Percentiles rank a stretch among this genome's conserved stretches.
Evolutionary conservation across 345 rosid genomes (phyloP).

Genomic region (Dovyalis caffra): DNA sequence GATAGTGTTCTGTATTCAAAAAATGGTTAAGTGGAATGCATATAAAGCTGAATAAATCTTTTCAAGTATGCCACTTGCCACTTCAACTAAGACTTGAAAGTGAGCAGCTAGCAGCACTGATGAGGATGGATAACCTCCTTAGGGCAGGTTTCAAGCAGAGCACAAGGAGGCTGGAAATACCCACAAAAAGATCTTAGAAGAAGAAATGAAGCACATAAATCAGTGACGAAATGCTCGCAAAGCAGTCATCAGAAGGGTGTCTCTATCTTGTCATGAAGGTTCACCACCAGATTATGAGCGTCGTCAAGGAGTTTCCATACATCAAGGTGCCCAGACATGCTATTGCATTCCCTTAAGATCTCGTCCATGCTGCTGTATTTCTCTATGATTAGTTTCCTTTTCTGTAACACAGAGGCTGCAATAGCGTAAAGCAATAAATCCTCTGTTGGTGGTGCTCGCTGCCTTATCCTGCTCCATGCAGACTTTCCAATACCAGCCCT

Average conservation of each 20-base stretch:
- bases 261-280: conserved; percentile 77
- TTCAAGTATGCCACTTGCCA: background rate
- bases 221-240: background rate
- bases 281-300: conserved; percentile 81
- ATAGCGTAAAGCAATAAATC: conserved; percentile 80
- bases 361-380: conserved; percentile 92
- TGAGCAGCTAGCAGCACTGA: background rate
- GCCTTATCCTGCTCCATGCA: conserved; percentile 83
- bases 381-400: conserved; percentile 84
- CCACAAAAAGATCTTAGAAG: background rate
- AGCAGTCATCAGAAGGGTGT: conserved; percentile 30
- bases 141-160: conserved; percentile 5
- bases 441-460: conserved; percentile 82
- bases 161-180: conserved; percentile 3
- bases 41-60: background rate
- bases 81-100: background rate
- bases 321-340: conserved; percentile 91
- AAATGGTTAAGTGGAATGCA: background rate
- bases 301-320: conserved; percentile 95
- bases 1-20: background rate
- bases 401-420: conserved; percentile 90
- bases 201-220: conserved; percentile 15
- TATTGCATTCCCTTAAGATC: conserved; percentile 83
- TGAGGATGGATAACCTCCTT: background rate
- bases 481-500: conserved; percentile 84